Evolutionary conservation across 306 rosid genomes (phyloP).

Genomic region (Cicer yamashitae): DNA sequence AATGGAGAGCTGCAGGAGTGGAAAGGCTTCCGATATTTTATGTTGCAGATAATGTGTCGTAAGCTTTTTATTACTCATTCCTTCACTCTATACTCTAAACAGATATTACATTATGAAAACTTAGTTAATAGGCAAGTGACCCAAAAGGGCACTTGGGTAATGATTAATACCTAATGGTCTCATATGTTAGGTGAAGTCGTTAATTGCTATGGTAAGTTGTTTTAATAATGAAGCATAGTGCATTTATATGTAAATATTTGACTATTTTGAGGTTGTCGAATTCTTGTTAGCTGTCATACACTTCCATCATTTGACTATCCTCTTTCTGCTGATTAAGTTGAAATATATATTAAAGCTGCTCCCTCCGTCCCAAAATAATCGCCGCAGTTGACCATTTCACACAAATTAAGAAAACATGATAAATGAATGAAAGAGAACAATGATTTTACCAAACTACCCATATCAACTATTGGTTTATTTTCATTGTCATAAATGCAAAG

Average conservation of each 20-base stretch:
- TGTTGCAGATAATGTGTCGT: constrained; percentile 76
- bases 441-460: too few relatives aligned
- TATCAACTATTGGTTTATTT: too few relatives aligned
- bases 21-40: constrained; percentile 84
- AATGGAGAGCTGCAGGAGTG: constrained; percentile 70
- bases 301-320: constrained; percentile 29
- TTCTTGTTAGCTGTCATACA: background rate
- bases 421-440: too few relatives aligned
- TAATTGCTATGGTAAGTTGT: constrained; percentile 10
- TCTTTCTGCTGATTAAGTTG: constrained; percentile 5
- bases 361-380: too few relatives aligned
- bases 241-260: constrained; percentile 9
- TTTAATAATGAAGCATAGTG: constrained; percentile 26
- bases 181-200: constrained; percentile 5
- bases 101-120: constrained; percentile 31
- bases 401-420: too few relatives aligned
- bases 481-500: too few relatives aligned
- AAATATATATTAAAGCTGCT: background rate
- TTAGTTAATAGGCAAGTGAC: constrained; percentile 29
- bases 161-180: constrained; percentile 23
- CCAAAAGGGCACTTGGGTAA: constrained; percentile 22
- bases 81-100: constrained; percentile 28
- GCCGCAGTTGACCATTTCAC: too few relatives aligned
- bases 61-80: constrained; percentile 53
- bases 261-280: constrained; percentile 22